Percentiles rank a stretch among this genome's conserved stretches.
phyloP scores from a whole-genome alignment of 2,329 filamentous ascomycete genomes.

The Fusarium sp. region DNA sequence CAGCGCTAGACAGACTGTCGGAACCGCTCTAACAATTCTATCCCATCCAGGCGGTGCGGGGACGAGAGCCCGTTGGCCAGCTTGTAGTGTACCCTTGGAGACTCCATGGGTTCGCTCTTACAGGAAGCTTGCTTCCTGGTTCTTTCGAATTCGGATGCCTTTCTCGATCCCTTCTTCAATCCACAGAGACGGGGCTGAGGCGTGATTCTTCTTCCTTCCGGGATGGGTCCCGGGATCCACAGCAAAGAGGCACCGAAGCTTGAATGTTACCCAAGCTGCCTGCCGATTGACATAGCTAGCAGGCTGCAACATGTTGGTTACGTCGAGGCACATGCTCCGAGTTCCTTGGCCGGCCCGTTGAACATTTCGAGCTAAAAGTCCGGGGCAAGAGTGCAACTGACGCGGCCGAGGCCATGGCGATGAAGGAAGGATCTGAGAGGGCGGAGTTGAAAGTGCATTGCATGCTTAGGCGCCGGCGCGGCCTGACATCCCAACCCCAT shows the following conservation, averaged over 20 bases:
- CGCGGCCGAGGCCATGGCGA: background rate
- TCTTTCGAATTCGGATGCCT: constrained; percentile 22
- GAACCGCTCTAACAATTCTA: constrained; percentile 41
- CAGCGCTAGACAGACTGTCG: constrained; percentile 46
- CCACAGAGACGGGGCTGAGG: constrained; percentile 18
- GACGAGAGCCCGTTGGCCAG: constrained; percentile 28
- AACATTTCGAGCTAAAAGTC: background rate
- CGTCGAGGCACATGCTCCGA: background rate
- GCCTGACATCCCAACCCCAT: constrained; percentile 18
- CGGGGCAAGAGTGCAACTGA: background rate
- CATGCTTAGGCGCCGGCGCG: constrained; percentile 44
- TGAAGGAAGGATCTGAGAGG: constrained; percentile 6
- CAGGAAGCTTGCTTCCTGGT: constrained; percentile 17
- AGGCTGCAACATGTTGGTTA: constrained; percentile 1
- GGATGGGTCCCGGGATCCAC: constrained; percentile 23
- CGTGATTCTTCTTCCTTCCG: constrained; percentile 15
- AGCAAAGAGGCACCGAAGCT: constrained; percentile 10
- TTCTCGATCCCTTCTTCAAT: constrained; percentile 38
- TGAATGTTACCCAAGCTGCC: constrained; percentile 11
- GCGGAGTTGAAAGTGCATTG: constrained; percentile 18
- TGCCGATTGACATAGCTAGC: constrained; percentile 1
- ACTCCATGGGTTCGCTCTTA: constrained; percentile 33
- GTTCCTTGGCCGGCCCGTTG: constrained; percentile 2
- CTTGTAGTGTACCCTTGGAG: constrained; percentile 7
- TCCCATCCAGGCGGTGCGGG: constrained; percentile 41